A percentile compares a stretch with the other conserved stretches of the same genome.
Conservation (phyloP, 257 asterid genomes). For the Solanum bukasovii region DNA sequence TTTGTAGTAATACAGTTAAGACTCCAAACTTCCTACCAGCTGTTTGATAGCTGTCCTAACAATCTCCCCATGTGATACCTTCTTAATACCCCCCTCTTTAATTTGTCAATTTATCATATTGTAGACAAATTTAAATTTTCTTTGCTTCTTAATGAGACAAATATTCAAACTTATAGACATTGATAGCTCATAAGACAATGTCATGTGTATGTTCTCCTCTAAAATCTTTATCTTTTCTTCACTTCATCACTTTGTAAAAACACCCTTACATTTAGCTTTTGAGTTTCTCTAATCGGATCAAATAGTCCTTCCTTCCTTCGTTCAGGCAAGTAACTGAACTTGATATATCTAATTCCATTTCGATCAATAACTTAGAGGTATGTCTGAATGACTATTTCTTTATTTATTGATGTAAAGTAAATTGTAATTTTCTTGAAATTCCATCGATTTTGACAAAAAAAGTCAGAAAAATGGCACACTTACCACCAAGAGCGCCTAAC, state of each 20-base stretch:
- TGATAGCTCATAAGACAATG: not conserved
- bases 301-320: not conserved
- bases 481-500: slow-evolving; percentile 78
- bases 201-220: not conserved
- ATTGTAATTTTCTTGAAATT: not conserved
- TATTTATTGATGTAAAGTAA: not conserved
- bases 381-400: not conserved
- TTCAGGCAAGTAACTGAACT: not conserved
- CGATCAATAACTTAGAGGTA: not conserved
- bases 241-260: not conserved
- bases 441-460: not conserved
- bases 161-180: not conserved
- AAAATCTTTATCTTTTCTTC: not conserved
- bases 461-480: slow-evolving; percentile 42
- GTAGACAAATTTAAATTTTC: not conserved
- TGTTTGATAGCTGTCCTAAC: slow-evolving; percentile 76
- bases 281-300: not conserved
- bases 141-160: not conserved
- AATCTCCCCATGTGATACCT: slow-evolving; percentile 77
- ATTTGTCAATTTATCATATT: not conserved
- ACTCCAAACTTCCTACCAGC: slow-evolving; percentile 56
- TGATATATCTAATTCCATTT: not conserved
- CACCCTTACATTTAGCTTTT: not conserved
- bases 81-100: not conserved
- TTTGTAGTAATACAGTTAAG: slow-evolving; percentile 65